These are phyloP conservation scores for Xylaria sp. DNA, from an alignment of 2,329 filamentous ascomycete species.

Conservation along the genomic window DNA sequence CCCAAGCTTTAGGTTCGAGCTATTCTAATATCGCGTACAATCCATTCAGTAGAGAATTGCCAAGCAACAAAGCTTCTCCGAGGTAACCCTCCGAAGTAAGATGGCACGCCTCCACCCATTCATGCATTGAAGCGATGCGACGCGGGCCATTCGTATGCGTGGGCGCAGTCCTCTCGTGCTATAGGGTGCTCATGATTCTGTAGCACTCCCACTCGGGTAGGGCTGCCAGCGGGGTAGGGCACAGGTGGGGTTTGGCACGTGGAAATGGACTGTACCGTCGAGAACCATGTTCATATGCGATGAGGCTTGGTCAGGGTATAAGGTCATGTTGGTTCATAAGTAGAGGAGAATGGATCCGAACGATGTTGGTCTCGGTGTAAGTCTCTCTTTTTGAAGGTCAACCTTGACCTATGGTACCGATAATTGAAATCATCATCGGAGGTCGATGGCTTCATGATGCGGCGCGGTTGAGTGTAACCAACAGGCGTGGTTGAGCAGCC, in stretches of 20 bases:
- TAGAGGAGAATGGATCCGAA: too few relatives aligned
- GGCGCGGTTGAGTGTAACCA: background rate
- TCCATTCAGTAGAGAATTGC: too few relatives aligned
- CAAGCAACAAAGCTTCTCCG: too few relatives aligned
- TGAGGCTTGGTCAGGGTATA: background rate
- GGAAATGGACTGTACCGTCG: background rate
- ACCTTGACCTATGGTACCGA: background rate
- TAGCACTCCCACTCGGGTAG: background rate
- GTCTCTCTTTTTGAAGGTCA: background rate
- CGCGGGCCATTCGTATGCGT: too few relatives aligned
- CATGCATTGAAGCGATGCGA: too few relatives aligned
- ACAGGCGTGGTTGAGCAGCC: background rate
- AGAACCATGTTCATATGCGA: background rate
- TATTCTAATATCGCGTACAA: too few relatives aligned
- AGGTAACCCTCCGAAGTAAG: too few relatives aligned
- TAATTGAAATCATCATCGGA: background rate
- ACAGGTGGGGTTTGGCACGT: background rate
- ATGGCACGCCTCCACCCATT: too few relatives aligned
- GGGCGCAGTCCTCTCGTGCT: too few relatives aligned
- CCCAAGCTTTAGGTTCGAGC: too few relatives aligned
- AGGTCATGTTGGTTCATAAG: background rate
- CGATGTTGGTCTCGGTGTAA: too few relatives aligned
- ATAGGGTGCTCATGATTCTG: too few relatives aligned
- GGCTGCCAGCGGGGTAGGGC: background rate
- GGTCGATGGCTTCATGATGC: background rate